Evolutionary conservation across 345 rosid genomes (phyloP).

Genomic region (Eucalyptus cloeziana): DNA sequence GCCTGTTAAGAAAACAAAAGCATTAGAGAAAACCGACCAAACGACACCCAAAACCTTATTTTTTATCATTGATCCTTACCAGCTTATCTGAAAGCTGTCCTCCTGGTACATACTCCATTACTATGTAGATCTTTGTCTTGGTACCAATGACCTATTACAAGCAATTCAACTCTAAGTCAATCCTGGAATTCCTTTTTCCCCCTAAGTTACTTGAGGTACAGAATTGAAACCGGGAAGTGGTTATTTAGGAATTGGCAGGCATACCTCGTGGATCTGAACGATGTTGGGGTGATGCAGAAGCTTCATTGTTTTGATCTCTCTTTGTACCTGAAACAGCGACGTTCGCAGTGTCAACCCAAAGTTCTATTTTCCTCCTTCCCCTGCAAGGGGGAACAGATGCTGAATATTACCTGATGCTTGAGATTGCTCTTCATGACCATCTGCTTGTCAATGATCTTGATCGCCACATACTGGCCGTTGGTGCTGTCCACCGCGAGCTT

Average conservation of each 20-base stretch:
- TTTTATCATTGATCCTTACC: slow-evolving; percentile 13
- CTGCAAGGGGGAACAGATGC: background rate
- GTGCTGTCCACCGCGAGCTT: slow-evolving; percentile 68
- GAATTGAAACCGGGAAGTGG: background rate
- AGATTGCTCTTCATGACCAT: slow-evolving; percentile 60
- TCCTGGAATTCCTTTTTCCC: background rate
- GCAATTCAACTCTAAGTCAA: background rate
- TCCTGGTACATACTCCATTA: slow-evolving; percentile 80
- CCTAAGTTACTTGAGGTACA: background rate
- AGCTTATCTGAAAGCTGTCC: slow-evolving; percentile 81
- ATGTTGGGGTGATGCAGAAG: slow-evolving; percentile 76
- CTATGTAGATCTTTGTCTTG: slow-evolving; percentile 76
- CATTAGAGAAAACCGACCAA: background rate
- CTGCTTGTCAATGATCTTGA: slow-evolving; percentile 74
- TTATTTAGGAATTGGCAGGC: background rate
- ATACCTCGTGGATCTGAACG: slow-evolving; percentile 73
- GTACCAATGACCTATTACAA: slow-evolving; percentile 66
- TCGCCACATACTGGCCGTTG: slow-evolving; percentile 41
- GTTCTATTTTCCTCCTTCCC: background rate
- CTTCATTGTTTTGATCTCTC: slow-evolving; percentile 89
- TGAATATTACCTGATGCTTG: slow-evolving; percentile 36
- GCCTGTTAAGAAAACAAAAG: slow-evolving; percentile 10
- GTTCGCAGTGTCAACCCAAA: background rate
- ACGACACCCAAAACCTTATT: background rate
- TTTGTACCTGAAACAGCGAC: slow-evolving; percentile 31